Evolutionary conservation across 306 rosid species (phyloP), one percentile per base, ranked within the genome.

Genomic region (Trifolium fragiferum): DNA sequence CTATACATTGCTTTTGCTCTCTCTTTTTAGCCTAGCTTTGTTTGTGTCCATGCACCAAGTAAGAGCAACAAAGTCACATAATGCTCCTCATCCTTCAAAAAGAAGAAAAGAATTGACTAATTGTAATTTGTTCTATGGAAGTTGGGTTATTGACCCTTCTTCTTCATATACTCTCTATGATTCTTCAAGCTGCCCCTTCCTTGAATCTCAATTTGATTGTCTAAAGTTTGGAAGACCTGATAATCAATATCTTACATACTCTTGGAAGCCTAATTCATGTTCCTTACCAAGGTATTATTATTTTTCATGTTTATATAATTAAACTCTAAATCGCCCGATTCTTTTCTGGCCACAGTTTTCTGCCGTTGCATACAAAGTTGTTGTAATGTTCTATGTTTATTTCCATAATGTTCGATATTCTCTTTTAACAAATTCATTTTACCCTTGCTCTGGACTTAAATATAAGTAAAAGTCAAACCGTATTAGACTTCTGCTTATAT

Each of bases 261-360:
- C 95, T 7, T 94, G 98, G 98, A 89, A 87, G 73, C 98, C 98
- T 19, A 85, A 78, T 67, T 82, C 95, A 1, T 90, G 98, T 74
- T 59, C 78, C 64, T 68, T 92, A 37, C 93, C 96, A 65, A 94
- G 98, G 98, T 93, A 94, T 96, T 97, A 86, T 76, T 50, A 50
- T 15, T 72, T 12, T 41, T 20, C 44, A 62, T 18, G 23, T 61
- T 32, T 8, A 60, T 25, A 25, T 25, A 25, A 25, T 60, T 10
- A 40, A 40, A 40, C 10, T 37, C 40, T 25, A 25, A 27, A 3
- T 27, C 32, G 32, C 6, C 33, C 6, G 6, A 4, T 30, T 30
- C 33, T 6, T 4, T 30, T 30, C 33, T 30, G 6, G 33, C 33
- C 33, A 30, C 33, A 4, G 4, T 30, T 30, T 30, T 30, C 33